Conservation (phyloP, 139 green algal genomes). For the Volvox africanus region DNA sequence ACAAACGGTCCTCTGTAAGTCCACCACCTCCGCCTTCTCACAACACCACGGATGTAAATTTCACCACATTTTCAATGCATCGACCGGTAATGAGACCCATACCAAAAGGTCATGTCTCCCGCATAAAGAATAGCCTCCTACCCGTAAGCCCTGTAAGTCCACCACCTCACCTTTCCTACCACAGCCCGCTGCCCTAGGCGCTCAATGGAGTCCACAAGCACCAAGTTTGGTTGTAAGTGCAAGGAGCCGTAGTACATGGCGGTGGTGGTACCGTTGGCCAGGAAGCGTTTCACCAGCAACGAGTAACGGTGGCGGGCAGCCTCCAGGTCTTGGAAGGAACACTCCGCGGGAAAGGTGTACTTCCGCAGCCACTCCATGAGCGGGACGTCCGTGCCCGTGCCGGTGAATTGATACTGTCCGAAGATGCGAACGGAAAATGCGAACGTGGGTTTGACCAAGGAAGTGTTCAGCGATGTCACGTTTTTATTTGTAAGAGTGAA, state of each 20-base stretch:
- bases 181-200: conserved; percentile 68
- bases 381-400: conserved; percentile 58
- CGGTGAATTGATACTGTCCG: conserved; percentile 56
- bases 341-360: conserved; percentile 65
- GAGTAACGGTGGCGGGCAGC: conserved; percentile 40
- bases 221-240: conserved; percentile 62
- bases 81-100: no score
- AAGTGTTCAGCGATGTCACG: no score
- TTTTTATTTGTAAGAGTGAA: no score
- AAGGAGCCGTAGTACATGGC: conserved; percentile 67
- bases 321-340: conserved; percentile 52
- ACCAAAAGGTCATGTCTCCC: no score
- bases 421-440: no score
- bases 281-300: conserved; percentile 59
- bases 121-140: no score
- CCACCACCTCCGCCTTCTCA: no score
- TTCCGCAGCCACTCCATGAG: conserved; percentile 69
- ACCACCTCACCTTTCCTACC: conserved; percentile 69
- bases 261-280: conserved; percentile 53
- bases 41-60: no score
- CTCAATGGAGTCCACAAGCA: conserved; percentile 65
- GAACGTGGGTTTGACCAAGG: no score
- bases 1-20: no score
- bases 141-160: no score
- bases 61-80: no score